Percentiles rank a stretch among this genome's conserved stretches.
Conservation (phyloP, 352 stramenopile genomes). For the Phytophthora foliorum region DNA sequence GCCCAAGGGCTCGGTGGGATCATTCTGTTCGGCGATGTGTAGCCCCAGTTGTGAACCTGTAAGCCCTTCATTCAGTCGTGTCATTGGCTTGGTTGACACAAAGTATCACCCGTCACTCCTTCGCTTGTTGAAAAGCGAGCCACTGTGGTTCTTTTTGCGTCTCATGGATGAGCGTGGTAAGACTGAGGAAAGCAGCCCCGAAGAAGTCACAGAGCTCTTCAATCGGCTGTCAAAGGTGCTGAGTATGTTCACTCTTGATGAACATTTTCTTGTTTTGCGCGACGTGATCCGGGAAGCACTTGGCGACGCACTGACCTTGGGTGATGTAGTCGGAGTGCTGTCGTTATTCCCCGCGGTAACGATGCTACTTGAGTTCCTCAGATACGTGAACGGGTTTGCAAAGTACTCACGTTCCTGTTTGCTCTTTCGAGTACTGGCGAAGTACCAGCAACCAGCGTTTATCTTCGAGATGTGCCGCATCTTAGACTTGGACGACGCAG, state of each 20-base stretch:
- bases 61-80: slow-evolving; percentile 49
- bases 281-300: slow-evolving; percentile 60
- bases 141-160: slow-evolving; percentile 64
- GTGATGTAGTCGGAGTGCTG: slow-evolving; percentile 62
- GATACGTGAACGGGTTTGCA: slow-evolving; percentile 52
- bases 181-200: not conserved
- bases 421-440: slow-evolving; percentile 65
- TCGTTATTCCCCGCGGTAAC: slow-evolving; percentile 50
- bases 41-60: slow-evolving; percentile 34
- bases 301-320: slow-evolving; percentile 39
- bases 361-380: slow-evolving; percentile 52
- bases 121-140: slow-evolving; percentile 40
- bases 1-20: slow-evolving; percentile 49
- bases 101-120: slow-evolving; percentile 56
- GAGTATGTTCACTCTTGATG: slow-evolving; percentile 40
- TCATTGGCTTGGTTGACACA: slow-evolving; percentile 52
- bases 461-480: slow-evolving; percentile 77
- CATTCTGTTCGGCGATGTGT: slow-evolving; percentile 48
- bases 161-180: slow-evolving; percentile 42
- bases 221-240: slow-evolving; percentile 60
- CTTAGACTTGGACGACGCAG: slow-evolving; percentile 68
- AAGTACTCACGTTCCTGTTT: slow-evolving; percentile 37
- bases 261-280: slow-evolving; percentile 48
- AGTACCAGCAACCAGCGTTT: slow-evolving; percentile 59
- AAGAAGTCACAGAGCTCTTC: slow-evolving; percentile 28